A percentile compares a stretch with the other conserved stretches of the same genome.
Evolutionary conservation across 495 filamentous ascomycete species (phyloP).

Genomic region (Oidiodendron maius): DNA sequence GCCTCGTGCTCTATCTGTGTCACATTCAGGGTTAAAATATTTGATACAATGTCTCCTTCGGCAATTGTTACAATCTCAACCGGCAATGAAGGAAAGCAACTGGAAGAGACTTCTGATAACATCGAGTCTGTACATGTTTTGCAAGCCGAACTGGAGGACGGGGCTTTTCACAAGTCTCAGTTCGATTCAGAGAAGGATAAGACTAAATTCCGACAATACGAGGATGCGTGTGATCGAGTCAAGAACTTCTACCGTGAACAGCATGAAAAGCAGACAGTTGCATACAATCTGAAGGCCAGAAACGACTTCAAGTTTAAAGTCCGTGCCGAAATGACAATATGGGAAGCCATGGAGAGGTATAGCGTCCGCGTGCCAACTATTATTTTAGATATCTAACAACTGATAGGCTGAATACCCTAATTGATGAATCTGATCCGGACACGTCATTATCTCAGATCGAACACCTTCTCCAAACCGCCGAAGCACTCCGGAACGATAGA

Average conservation of each 20-base stretch:
- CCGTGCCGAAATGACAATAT: constrained; percentile 72
- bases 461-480: constrained; percentile 79
- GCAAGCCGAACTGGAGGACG: constrained; percentile 49
- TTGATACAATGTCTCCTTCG: too few species aligned
- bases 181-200: constrained; percentile 81
- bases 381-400: too few species aligned
- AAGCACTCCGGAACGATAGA: constrained; percentile 80
- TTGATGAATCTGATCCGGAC: constrained; percentile 87
- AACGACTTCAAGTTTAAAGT: constrained; percentile 60
- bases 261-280: constrained; percentile 78
- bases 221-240: constrained; percentile 70
- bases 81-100: too few species aligned
- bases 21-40: too few species aligned
- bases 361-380: too few species aligned
- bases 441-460: constrained; percentile 82
- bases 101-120: too few species aligned
- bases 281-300: constrained; percentile 74
- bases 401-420: constrained; percentile 77
- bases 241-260: constrained; percentile 80
- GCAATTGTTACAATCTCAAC: too few species aligned
- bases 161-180: constrained; percentile 54
- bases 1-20: too few species aligned
- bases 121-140: constrained; percentile 79
- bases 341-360: constrained; percentile 90
- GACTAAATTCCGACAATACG: constrained; percentile 72